These are phyloP conservation scores for Tetragonia tetragonoides DNA, from an alignment of 148 eudicot species.

Conservation along the genomic window DNA sequence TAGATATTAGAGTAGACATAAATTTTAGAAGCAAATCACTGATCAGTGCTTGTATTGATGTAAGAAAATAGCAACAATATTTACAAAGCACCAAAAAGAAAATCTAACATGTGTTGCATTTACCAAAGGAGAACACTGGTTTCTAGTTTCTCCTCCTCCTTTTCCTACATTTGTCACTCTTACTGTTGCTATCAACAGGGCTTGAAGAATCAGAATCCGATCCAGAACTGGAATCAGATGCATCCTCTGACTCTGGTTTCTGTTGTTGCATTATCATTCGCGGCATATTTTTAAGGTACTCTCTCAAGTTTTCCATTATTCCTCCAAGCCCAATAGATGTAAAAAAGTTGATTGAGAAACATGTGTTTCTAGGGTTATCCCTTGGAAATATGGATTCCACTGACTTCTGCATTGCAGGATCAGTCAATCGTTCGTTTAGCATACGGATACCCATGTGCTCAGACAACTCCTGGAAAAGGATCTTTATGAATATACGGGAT, in stretches of 20 bases:
- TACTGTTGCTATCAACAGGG: conserved; percentile 47
- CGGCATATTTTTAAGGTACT: conserved; percentile 87
- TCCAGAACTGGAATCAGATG: conserved; percentile 37
- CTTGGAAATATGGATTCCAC: conserved; percentile 78
- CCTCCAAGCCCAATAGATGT: conserved; percentile 91
- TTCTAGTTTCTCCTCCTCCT: conserved; percentile 46
- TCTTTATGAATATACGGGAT: conserved; percentile 91
- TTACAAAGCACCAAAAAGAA: background rate
- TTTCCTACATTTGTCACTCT: conserved; percentile 38
- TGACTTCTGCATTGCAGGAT: conserved; percentile 68
- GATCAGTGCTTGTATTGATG: background rate
- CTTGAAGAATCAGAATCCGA: conserved; percentile 50
- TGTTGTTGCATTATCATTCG: conserved; percentile 88
- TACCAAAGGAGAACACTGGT: background rate
- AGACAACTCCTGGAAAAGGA: conserved; percentile 94
- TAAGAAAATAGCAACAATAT: background rate
- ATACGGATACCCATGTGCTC: conserved; percentile 83
- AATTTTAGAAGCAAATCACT: conserved; percentile 3
- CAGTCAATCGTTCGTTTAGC: conserved; percentile 72
- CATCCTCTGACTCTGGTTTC: conserved; percentile 58
- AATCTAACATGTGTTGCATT: conserved; percentile 5
- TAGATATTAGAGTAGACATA: no score
- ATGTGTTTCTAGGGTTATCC: conserved; percentile 77
- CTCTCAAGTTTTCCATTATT: conserved; percentile 80
- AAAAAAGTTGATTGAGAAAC: conserved; percentile 84